These are phyloP conservation scores for Kuraishia borneana DNA, from an alignment of 805 yeast genomes.

Conservation along the genomic window DNA sequence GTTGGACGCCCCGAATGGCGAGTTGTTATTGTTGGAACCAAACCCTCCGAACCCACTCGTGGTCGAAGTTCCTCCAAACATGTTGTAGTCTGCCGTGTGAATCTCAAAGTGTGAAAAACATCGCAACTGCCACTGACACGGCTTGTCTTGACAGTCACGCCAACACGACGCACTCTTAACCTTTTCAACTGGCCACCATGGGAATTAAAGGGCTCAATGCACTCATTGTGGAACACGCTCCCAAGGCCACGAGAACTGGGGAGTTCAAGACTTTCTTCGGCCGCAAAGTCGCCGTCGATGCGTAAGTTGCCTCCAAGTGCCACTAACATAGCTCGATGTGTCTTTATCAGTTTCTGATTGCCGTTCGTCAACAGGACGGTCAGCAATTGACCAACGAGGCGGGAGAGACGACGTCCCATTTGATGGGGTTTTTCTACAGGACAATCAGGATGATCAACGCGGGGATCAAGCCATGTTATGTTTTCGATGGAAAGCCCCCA, in stretches of 20 bases:
- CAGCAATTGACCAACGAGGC: conserved; percentile 76
- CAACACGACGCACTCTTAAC: background rate
- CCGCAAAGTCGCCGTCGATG: conserved; percentile 79
- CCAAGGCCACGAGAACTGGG: conserved; percentile 60
- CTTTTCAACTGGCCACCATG: conserved; percentile 9
- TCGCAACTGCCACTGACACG: background rate
- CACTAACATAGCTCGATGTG: conserved; percentile 76
- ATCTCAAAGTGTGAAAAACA: background rate
- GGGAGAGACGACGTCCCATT: conserved; percentile 89
- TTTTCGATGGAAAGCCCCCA: conserved; percentile 98
- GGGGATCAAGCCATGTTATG: conserved; percentile 95
- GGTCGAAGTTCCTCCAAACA: conserved; percentile 35
- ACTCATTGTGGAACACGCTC: conserved; percentile 82
- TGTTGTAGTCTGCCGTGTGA: conserved; percentile 4
- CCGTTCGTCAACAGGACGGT: conserved; percentile 97
- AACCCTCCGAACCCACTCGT: conserved; percentile 45
- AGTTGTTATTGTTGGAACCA: conserved; percentile 15
- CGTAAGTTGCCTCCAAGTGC: background rate
- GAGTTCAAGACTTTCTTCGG: conserved; percentile 87
- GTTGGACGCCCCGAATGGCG: conserved; percentile 8
- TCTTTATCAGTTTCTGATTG: conserved; percentile 87
- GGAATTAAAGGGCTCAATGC: conserved; percentile 66
- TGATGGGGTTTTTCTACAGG: conserved; percentile 94
- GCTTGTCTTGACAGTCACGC: background rate
- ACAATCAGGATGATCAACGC: conserved; percentile 82